phyloP scores from a whole-genome alignment of 371 early-diverging fungal species.

The Syncephalastrum contaminatum region DNA sequence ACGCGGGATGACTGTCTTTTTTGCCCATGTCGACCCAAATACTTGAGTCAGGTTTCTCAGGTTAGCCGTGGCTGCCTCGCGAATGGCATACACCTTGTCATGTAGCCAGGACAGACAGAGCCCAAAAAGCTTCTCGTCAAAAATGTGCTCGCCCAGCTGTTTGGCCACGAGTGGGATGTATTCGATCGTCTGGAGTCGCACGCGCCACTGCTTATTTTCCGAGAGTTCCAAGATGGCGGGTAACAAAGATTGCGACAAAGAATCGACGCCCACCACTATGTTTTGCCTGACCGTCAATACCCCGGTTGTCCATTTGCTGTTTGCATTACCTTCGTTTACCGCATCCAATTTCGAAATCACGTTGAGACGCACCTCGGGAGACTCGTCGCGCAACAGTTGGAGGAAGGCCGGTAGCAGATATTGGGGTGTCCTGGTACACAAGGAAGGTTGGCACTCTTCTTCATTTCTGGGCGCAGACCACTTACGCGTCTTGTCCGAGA shows the following conservation, averaged over 20 bases:
- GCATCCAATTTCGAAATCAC: constrained; percentile 96
- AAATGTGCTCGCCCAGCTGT: constrained; percentile 94
- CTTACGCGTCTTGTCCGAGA: constrained; percentile 90
- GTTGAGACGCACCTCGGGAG: constrained; percentile 96
- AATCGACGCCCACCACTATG: constrained; percentile 93
- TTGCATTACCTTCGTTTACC: constrained; percentile 75
- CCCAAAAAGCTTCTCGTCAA: constrained; percentile 92
- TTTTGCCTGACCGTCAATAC: background rate
- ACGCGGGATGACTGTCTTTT: constrained; percentile 88
- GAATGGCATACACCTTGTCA: constrained; percentile 95
- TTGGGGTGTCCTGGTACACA: constrained; percentile 76
- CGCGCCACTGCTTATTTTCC: constrained; percentile 99
- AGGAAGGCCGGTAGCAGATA: constrained; percentile 93
- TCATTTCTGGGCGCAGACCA: constrained; percentile 5
- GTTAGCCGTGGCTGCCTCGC: constrained; percentile 94
- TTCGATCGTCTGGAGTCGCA: constrained; percentile 96
- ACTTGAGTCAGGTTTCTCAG: constrained; percentile 89
- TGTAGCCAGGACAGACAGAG: constrained; percentile 97
- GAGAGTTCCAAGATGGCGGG: constrained; percentile 98
- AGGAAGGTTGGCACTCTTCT: background rate
- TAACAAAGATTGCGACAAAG: constrained; percentile 92
- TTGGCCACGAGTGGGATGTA: constrained; percentile 95
- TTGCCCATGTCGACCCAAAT: constrained; percentile 97
- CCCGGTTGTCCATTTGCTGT: background rate
- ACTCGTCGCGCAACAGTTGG: constrained; percentile 94